phyloP scores from a whole-genome alignment of 345 rosid species.

The Arabis alpina region DNA sequence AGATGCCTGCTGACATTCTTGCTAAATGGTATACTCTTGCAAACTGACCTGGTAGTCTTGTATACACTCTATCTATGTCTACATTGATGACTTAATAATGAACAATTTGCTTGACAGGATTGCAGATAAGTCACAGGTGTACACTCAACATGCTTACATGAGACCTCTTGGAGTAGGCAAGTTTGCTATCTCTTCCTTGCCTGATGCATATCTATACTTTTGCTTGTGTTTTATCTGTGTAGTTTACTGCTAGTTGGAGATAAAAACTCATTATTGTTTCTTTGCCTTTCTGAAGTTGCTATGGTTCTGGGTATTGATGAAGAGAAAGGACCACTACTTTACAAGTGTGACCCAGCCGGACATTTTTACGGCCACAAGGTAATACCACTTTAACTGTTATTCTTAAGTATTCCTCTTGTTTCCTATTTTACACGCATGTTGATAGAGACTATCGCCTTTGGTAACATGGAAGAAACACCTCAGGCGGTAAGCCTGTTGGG shows the following conservation, averaged over 20 bases:
- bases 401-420: neutral
- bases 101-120: constrained; percentile 57
- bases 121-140: constrained; percentile 96
- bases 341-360: constrained; percentile 99
- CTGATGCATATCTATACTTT: neutral
- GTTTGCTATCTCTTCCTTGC: constrained; percentile 38
- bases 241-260: constrained; percentile 5
- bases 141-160: constrained; percentile 99
- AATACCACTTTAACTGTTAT: constrained; percentile 19
- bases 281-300: constrained; percentile 62
- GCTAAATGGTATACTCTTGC: constrained; percentile 56
- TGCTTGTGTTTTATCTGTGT: neutral
- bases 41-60: neutral
- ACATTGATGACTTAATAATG: constrained; percentile 1
- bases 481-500: neutral
- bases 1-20: constrained; percentile 94
- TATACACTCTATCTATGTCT: constrained; percentile 6
- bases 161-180: constrained; percentile 99
- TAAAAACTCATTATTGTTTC: constrained; percentile 14
- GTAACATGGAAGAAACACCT: neutral
- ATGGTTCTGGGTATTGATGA: constrained; percentile 97
- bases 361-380: constrained; percentile 99
- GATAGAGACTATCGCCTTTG: constrained; percentile 2
- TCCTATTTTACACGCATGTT: neutral
- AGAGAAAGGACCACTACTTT: constrained; percentile 88